Conservation (phyloP, 495 filamentous ascomycete species). For the Aspergillus saccharolyticus region DNA sequence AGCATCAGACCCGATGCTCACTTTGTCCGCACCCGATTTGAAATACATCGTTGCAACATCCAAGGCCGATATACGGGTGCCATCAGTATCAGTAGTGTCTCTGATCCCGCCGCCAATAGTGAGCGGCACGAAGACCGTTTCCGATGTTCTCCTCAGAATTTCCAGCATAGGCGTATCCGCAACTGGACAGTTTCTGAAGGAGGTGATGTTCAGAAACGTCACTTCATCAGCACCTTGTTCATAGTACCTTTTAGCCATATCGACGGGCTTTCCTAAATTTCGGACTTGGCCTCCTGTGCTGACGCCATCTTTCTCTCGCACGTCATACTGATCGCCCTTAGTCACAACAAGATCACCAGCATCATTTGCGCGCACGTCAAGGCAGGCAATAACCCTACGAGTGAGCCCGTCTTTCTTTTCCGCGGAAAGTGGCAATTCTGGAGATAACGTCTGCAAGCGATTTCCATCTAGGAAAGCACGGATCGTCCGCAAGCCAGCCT, state of each 20-base stretch:
- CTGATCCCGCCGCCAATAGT: constrained; percentile 94
- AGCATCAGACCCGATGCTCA: constrained; percentile 94
- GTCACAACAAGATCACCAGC: constrained; percentile 93
- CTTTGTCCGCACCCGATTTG: constrained; percentile 96
- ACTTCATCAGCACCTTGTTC: constrained; percentile 95
- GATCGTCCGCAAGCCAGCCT: constrained; percentile 76
- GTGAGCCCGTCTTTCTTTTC: constrained; percentile 65
- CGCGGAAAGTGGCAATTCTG: constrained; percentile 18
- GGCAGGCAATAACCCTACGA: constrained; percentile 84
- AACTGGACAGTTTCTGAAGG: constrained; percentile 89
- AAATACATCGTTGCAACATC: constrained; percentile 97
- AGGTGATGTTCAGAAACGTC: constrained; percentile 96
- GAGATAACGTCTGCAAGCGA: constrained; percentile 39
- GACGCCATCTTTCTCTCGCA: constrained; percentile 75
- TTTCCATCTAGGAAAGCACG: constrained; percentile 77
- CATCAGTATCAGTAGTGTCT: constrained; percentile 83
- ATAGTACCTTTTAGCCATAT: constrained; percentile 91
- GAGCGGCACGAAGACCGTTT: constrained; percentile 94
- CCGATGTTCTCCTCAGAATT: constrained; percentile 75
- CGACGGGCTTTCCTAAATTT: constrained; percentile 93
- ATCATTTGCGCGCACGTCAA: constrained; percentile 96
- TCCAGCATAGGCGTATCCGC: constrained; percentile 95
- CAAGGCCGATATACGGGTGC: constrained; percentile 77
- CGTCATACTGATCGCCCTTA: constrained; percentile 98
- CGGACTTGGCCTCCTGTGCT: constrained; percentile 67